A percentile compares a stretch with the other conserved stretches of the same genome.
Evolutionary conservation across 805 yeast species (phyloP).

Genomic region (Candida vartiovaarae): DNA sequence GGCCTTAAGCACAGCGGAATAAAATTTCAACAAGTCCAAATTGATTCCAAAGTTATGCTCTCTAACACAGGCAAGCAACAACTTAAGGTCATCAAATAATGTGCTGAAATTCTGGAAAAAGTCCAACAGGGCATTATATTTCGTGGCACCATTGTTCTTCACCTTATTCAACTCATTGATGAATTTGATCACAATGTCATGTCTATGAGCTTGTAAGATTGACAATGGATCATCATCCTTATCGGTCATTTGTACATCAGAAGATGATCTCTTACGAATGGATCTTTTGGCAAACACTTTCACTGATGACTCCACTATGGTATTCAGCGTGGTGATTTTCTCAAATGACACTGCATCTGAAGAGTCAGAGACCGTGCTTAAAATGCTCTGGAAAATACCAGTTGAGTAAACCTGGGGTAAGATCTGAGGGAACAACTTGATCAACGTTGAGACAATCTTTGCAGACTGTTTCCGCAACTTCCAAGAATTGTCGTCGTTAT

Average conservation of each 20-base stretch:
- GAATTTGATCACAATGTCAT: constrained; percentile 16
- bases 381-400: constrained; percentile 26
- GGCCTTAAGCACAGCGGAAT: constrained; percentile 26
- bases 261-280: constrained; percentile 23
- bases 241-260: constrained; percentile 36
- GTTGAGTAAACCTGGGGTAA: constrained; percentile 29
- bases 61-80: constrained; percentile 18
- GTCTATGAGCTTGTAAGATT: constrained; percentile 15
- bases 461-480: constrained; percentile 51
- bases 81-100: constrained; percentile 18
- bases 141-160: constrained; percentile 19
- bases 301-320: constrained; percentile 28
- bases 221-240: constrained; percentile 20
- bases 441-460: constrained; percentile 32
- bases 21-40: constrained; percentile 30
- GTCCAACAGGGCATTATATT: constrained; percentile 18
- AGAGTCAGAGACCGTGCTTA: constrained; percentile 34
- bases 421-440: constrained; percentile 30
- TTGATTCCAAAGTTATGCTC: constrained; percentile 22
- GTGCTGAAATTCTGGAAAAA: constrained; percentile 21
- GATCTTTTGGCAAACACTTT: constrained; percentile 20
- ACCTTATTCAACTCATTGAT: constrained; percentile 21
- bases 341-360: constrained; percentile 46
- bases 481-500: constrained; percentile 52
- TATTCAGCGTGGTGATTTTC: constrained; percentile 37